phyloP scores from a whole-genome alignment of 345 rosid genomes.

The Heritiera fomes region DNA sequence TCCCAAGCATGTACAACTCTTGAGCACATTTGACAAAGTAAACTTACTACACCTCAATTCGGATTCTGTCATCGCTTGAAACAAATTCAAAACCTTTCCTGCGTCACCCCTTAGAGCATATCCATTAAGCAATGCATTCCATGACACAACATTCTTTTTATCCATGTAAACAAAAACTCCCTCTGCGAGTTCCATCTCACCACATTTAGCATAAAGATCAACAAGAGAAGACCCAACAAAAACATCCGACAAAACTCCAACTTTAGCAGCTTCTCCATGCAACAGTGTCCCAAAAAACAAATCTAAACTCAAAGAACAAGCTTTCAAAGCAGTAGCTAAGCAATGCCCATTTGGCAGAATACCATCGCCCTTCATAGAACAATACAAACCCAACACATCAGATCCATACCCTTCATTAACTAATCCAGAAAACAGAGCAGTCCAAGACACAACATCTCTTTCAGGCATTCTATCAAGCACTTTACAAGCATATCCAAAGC shows the following conservation, averaged over 20 bases:
- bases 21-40: slow-evolving; percentile 42
- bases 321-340: slow-evolving; percentile 41
- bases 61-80: slow-evolving; percentile 36
- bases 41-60: slow-evolving; percentile 38
- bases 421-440: slow-evolving; percentile 37
- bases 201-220: slow-evolving; percentile 47
- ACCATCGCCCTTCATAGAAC: slow-evolving; percentile 38
- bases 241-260: slow-evolving; percentile 35
- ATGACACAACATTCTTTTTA: slow-evolving; percentile 40
- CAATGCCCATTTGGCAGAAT: slow-evolving; percentile 41
- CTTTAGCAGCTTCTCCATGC: slow-evolving; percentile 43
- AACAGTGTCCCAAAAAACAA: slow-evolving; percentile 40
- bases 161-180: slow-evolving; percentile 38
- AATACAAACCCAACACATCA: slow-evolving; percentile 30
- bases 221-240: slow-evolving; percentile 52
- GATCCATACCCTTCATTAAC: slow-evolving; percentile 32
- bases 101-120: slow-evolving; percentile 38
- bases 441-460: slow-evolving; percentile 54
- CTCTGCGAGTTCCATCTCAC: slow-evolving; percentile 41
- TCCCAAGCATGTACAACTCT: slow-evolving; percentile 36
- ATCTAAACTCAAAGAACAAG: slow-evolving; percentile 40
- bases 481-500: slow-evolving; percentile 27
- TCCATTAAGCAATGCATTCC: slow-evolving; percentile 51
- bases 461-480: slow-evolving; percentile 43
- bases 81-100: slow-evolving; percentile 34